phyloP scores from a whole-genome alignment of 1,284 basidiomycete species.

The Thelephora terrestris region DNA sequence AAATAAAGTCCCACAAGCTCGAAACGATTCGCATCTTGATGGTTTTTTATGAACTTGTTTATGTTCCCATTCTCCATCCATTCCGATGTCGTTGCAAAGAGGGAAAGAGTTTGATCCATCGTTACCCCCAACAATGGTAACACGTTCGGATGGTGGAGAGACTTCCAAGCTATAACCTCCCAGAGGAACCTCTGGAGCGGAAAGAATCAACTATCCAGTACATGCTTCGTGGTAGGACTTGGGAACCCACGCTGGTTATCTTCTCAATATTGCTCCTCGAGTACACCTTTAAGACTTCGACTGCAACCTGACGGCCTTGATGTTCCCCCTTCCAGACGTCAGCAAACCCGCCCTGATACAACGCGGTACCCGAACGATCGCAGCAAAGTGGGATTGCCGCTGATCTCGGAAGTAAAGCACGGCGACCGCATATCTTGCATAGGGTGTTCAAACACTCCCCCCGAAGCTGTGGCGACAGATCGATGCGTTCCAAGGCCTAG shows the following conservation, averaged over 20 bases:
- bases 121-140: conserved; percentile 4
- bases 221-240: not conserved
- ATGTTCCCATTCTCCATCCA: conserved; percentile 3
- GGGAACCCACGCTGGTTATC: not conserved
- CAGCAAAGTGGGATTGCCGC: no score
- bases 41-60: not conserved
- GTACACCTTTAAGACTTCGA: conserved; percentile 2
- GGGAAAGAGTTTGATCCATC: not conserved
- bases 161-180: conserved; percentile 3
- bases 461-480: no score
- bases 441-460: no score
- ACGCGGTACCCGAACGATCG: no score
- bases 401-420: no score
- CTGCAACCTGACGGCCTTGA: no score
- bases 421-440: no score
- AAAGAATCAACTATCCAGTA: not conserved
- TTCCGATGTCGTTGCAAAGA: not conserved
- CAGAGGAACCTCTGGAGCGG: not conserved
- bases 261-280: not conserved
- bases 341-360: no score
- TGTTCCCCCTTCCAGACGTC: no score
- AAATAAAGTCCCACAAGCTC: not conserved
- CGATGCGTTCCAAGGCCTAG: no score
- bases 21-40: not conserved
- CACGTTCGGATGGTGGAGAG: conserved; percentile 3